Evolutionary conservation across 163 green algal species (phyloP).

Genomic region (Dunaliella salina): DNA sequence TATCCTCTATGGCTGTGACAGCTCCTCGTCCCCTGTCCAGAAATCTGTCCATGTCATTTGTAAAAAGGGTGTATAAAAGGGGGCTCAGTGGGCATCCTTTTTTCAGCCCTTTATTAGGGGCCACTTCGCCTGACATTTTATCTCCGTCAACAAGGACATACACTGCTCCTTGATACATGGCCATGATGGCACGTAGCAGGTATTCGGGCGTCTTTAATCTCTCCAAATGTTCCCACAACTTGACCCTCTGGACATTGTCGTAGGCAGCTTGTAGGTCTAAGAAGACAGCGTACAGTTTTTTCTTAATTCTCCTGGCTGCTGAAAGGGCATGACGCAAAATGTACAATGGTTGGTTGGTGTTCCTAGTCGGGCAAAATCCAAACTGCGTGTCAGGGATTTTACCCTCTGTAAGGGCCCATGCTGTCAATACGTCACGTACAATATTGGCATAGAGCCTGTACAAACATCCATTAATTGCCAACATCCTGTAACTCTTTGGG

Average conservation of each 20-base stretch:
- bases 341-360: background rate
- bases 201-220: too few relatives aligned
- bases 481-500: too few relatives aligned
- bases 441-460: too few relatives aligned
- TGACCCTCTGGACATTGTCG: background rate
- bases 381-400: background rate
- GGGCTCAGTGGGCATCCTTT: too few relatives aligned
- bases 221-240: too few relatives aligned
- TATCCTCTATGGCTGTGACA: background rate
- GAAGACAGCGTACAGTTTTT: background rate
- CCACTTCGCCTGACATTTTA: background rate
- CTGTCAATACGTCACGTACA: too few relatives aligned
- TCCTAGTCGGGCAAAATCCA: background rate
- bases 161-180: background rate
- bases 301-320: background rate
- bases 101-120: constrained; percentile 1
- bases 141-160: background rate
- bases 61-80: too few relatives aligned
- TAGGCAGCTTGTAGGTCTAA: background rate
- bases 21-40: background rate
- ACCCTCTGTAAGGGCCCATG: too few relatives aligned
- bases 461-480: too few relatives aligned
- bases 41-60: too few relatives aligned
- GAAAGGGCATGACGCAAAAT: background rate
- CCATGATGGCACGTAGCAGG: too few relatives aligned